These are phyloP conservation scores for Vaccinium darrowii DNA, from an alignment of 148 eudicot genomes.

Conservation along the genomic window DNA sequence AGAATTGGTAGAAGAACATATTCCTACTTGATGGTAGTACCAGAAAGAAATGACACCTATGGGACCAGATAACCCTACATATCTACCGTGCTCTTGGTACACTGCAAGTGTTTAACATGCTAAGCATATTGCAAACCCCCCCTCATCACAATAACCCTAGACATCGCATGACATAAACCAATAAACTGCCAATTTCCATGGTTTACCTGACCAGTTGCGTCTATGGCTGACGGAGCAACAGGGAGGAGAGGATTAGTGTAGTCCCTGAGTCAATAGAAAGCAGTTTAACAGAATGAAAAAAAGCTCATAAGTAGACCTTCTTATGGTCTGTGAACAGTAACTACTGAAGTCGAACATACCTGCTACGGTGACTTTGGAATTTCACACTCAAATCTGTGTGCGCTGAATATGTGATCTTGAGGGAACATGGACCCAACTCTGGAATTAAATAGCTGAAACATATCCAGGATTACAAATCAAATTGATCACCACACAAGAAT, in stretches of 20 bases:
- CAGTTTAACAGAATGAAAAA: neutral
- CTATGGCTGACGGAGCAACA: conserved; percentile 93
- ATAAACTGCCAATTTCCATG: neutral
- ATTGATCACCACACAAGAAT: neutral
- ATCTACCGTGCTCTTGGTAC: neutral
- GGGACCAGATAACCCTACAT: neutral
- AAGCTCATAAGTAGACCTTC: neutral
- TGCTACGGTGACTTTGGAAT: conserved; percentile 95
- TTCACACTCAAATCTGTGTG: conserved; percentile 94
- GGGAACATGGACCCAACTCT: conserved; percentile 76
- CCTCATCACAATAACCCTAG: neutral
- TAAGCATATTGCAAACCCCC: neutral
- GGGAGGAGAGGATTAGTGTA: conserved; percentile 92
- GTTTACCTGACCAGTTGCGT: conserved; percentile 87
- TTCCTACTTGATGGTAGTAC: neutral
- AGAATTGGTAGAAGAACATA: conserved; percentile 7
- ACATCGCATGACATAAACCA: neutral
- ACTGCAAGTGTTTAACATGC: neutral
- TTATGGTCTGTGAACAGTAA: neutral
- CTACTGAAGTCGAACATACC: conserved; percentile 42
- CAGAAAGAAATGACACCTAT: neutral
- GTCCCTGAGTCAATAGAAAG: conserved; percentile 59
- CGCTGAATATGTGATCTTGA: conserved; percentile 88
- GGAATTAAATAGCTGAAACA: conserved; percentile 80
- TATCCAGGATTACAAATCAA: neutral